Evolutionary conservation across 1,284 basidiomycete species (phyloP).

Genomic region (Irpex rosettiformis): DNA sequence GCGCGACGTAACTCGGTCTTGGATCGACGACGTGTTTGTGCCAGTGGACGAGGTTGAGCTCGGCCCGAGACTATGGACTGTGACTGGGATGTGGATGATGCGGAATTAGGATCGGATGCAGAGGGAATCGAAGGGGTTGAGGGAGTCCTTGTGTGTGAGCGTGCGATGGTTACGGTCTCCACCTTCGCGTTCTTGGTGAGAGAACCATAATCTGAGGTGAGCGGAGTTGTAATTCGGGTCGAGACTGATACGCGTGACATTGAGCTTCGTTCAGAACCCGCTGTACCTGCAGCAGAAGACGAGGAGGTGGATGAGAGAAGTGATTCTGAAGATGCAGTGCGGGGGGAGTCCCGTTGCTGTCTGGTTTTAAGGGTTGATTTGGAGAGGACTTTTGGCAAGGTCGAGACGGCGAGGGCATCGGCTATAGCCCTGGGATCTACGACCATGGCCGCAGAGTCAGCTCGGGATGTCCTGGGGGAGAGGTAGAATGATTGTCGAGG

Average conservation of each 20-base stretch:
- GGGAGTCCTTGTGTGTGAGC: slow-evolving; percentile 17
- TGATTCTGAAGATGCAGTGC: slow-evolving; percentile 26
- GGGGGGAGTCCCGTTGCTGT: slow-evolving; percentile 7
- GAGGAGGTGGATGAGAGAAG: slow-evolving; percentile 32
- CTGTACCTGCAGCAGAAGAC: slow-evolving; percentile 34
- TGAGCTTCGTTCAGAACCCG: slow-evolving; percentile 20
- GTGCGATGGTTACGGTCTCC: slow-evolving; percentile 25
- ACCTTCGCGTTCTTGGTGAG: slow-evolving; percentile 3
- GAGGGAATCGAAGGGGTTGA: background rate
- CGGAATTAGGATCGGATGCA: background rate
- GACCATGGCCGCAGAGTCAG: slow-evolving; percentile 33
- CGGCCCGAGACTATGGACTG: slow-evolving; percentile 17
- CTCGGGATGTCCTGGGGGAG: slow-evolving; percentile 39
- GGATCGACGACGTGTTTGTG: slow-evolving; percentile 26
- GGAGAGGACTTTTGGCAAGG: slow-evolving; percentile 23
- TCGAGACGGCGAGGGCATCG: slow-evolving; percentile 23
- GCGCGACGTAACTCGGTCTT: slow-evolving; percentile 24
- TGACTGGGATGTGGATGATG: slow-evolving; percentile 6
- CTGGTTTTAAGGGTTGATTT: slow-evolving; percentile 9
- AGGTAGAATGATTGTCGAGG: slow-evolving; percentile 39
- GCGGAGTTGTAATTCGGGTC: slow-evolving; percentile 25
- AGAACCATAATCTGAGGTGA: slow-evolving; percentile 22
- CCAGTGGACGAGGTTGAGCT: slow-evolving; percentile 13
- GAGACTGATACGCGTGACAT: slow-evolving; percentile 29
- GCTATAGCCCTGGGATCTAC: slow-evolving; percentile 27